phyloP scores from a whole-genome alignment of 768 basidiomycete genomes.

The Tulasnella sp. region DNA sequence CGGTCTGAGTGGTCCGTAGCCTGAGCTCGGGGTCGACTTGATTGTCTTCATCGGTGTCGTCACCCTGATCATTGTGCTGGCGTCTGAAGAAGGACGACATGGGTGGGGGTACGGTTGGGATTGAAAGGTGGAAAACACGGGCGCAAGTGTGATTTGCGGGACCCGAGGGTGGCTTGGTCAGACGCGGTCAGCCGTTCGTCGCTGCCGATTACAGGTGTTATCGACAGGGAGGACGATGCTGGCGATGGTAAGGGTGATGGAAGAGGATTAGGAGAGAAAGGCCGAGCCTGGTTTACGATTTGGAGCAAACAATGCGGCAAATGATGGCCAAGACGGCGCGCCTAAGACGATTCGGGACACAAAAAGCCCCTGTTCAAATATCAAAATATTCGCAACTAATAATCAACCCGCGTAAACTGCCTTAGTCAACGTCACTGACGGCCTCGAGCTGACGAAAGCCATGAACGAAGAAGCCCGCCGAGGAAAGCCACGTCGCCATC shows the following conservation, averaged over 20 bases:
- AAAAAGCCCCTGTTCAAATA: conserved; percentile 6
- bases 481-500: conserved; percentile 16
- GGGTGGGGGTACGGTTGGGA: conserved; percentile 6
- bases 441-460: background rate
- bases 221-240: conserved; percentile 4
- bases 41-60: conserved; percentile 36
- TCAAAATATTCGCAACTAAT: background rate
- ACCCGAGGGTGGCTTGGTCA: conserved; percentile 3
- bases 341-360: conserved; percentile 8
- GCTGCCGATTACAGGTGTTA: background rate
- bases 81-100: conserved; percentile 36
- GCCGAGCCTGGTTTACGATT: conserved; percentile 11
- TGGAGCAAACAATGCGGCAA: conserved; percentile 14
- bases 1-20: conserved; percentile 89
- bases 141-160: background rate
- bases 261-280: conserved; percentile 16
- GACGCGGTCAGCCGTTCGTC: conserved; percentile 9
- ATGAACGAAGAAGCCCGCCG: background rate
- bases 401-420: background rate
- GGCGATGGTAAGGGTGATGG: background rate
- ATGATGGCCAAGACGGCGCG: conserved; percentile 13
- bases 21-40: conserved; percentile 76
- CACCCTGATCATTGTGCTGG: conserved; percentile 19
- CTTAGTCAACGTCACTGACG: background rate
- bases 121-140: conserved; percentile 14